Percentiles rank a stretch among this genome's conserved stretches.
phyloP scores from a whole-genome alignment of 495 filamentous ascomycete genomes.

The Collariella sp. region DNA sequence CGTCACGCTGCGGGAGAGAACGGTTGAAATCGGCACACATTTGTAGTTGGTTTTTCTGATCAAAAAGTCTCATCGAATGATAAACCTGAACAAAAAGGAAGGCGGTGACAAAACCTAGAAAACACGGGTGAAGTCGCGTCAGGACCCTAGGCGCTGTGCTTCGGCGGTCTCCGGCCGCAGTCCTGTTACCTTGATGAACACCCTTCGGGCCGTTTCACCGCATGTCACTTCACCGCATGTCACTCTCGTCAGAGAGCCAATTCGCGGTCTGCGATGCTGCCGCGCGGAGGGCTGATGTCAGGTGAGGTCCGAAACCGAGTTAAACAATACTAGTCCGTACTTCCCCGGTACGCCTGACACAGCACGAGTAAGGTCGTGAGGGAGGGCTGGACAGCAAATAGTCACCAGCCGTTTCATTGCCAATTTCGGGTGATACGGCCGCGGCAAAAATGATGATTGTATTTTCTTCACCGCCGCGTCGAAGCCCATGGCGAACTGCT shows the following conservation, averaged over 20 bases:
- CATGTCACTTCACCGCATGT: background rate
- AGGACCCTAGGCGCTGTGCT: background rate
- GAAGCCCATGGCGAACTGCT: too few species aligned
- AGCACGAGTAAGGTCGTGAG: too few species aligned
- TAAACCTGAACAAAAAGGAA: background rate
- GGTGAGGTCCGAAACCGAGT: background rate
- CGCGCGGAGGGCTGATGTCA: too few species aligned
- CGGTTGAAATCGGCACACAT: too few species aligned
- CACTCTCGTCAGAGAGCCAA: too few species aligned
- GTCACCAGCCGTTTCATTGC: background rate
- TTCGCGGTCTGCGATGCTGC: too few species aligned
- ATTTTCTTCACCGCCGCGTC: background rate
- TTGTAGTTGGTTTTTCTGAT: too few species aligned
- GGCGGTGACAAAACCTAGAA: background rate
- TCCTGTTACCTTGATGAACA: background rate
- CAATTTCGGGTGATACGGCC: background rate
- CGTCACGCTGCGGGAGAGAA: too few species aligned
- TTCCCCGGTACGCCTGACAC: too few species aligned
- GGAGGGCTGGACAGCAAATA: too few species aligned
- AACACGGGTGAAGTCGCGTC: background rate
- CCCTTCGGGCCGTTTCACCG: slow-evolving; percentile 8
- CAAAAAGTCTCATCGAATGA: too few species aligned
- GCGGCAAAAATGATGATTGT: background rate
- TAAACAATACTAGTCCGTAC: too few species aligned
- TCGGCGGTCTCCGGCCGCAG: background rate